Evolutionary conservation across 345 rosid species (phyloP), one percentile per base, ranked within the genome.

Genomic region (Salix caprea): DNA sequence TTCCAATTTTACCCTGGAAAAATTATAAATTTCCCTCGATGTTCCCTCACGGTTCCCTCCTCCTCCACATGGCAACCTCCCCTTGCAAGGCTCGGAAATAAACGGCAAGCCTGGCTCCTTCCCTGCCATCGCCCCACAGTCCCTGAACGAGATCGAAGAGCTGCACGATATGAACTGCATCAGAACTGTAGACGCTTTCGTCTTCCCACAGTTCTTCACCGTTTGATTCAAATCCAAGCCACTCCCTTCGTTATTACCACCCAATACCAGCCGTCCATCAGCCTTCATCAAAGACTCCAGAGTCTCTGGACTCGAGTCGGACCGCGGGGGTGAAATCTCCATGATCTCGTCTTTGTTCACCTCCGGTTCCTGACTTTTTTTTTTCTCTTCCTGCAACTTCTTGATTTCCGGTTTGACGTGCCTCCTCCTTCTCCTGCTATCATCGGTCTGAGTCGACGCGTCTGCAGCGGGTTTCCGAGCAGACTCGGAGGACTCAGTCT

Each of bases 91-190:
- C 46, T 87, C 87, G 10, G 64, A 3, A 28, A 85, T 76, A 78
- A 91, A 70, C 23, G 94, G 82, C 80, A 89, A 67, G 46, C 93
- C 91, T 74, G 88, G 91, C 82, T 92, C 94, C 70, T 84, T 90
- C 52, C 84, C 84, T 48, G 88, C 80, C 70, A 75, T 83, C 76
- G 91, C 85, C 68, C 93, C 91, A 67, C 96, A 90, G 69, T 93
- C 93, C 79, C 81, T 86, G 75, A 93, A 89, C 78, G 98, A 90
- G 77, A 93, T 85, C 69, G 96, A 85, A 19, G 96, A 85, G 19
- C 99, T 98, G 79, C 99, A 96, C 4, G 99, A 90, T 67, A 96
- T 84, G 80, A 96, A 74, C 84, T 96, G 99, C 99, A 92, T 93
- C 82, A 96, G 87, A 40, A 96, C 97, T 46, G 94, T 75, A 7